Evolutionary conservation across 495 filamentous ascomycete species (phyloP), one percentile per base, ranked within the genome.

Genomic region (Xylaria nigripes): DNA sequence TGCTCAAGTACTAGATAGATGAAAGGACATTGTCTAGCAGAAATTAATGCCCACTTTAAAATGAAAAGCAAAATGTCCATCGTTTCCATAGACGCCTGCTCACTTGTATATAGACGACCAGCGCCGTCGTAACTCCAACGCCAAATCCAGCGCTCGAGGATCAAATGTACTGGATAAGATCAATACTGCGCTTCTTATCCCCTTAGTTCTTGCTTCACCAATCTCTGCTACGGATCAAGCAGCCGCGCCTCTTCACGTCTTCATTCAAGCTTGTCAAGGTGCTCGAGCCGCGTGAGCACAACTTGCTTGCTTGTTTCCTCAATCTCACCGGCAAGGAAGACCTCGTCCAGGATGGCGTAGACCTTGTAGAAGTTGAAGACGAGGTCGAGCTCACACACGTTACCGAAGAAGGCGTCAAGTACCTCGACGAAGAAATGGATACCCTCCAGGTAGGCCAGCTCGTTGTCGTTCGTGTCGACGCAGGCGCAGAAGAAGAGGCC

Each of bases 351-450:
- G 52, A 98, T 98, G 16, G 94, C 94, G 72, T 98, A 98, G 51
- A 96, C 93, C 85, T 95, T 75, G 59, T 74, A 73, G 65, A 72
- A 98, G 71, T 96, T 97, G 73, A 98, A 98, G 57, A 98, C 94
- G 72, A 98, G 75, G 79, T 98, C 93, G 71, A 98, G 78, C 76
- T 98, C 93, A 73, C 93, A 98, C 50, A 98, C 93, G 69, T 98
- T 98, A 61, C 93, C 93, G 68, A 98, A 98, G 76, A 98, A 98
- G 61, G 87, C 80, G 79, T 98, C 93, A 63, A 98, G 77, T 57
- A 98, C 93, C 74, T 98, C 93, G 57, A 98, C 93, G 66, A 98
- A 97, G 76, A 98, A 97, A 76, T 98, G 93, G 68, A 98, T 96
- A 0, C 92, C 93, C 70, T 98, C 93, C 49, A 98, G 77, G 68